Percentiles rank a stretch among this genome's conserved stretches.
Conservation (phyloP, 2,329 filamentous ascomycete species). For the Xylariales sp. region DNA sequence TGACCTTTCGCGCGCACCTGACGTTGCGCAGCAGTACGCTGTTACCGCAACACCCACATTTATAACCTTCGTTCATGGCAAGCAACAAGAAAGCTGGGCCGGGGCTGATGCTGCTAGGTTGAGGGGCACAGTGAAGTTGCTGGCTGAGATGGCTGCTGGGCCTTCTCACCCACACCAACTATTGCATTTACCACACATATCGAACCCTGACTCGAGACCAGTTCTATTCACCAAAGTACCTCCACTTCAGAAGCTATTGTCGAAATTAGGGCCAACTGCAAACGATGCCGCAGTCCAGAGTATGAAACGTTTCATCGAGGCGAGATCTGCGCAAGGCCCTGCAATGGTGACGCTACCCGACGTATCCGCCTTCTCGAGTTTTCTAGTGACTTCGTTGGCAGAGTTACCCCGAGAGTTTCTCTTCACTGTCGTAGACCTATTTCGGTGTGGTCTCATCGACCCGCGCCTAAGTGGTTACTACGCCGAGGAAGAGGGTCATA, state of each 20-base stretch:
- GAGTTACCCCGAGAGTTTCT: slow-evolving; percentile 72
- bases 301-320: slow-evolving; percentile 77
- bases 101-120: slow-evolving; percentile 78
- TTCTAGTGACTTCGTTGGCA: slow-evolving; percentile 66
- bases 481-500: slow-evolving; percentile 76
- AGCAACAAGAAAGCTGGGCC: slow-evolving; percentile 82
- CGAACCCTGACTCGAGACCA: slow-evolving; percentile 71
- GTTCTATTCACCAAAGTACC: slow-evolving; percentile 82
- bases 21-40: slow-evolving; percentile 72
- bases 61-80: slow-evolving; percentile 81
- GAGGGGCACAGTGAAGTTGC: slow-evolving; percentile 75
- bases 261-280: slow-evolving; percentile 74
- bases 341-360: slow-evolving; percentile 78
- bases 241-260: slow-evolving; percentile 82
- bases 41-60: slow-evolving; percentile 89
- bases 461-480: slow-evolving; percentile 83
- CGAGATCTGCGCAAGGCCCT: slow-evolving; percentile 66
- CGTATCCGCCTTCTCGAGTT: slow-evolving; percentile 71
- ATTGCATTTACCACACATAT: slow-evolving; percentile 76
- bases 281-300: slow-evolving; percentile 70
- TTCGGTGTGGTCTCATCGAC: slow-evolving; percentile 82
- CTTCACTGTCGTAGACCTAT: slow-evolving; percentile 87
- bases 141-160: slow-evolving; percentile 77
- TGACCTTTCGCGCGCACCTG: slow-evolving; percentile 76
- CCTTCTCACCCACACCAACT: slow-evolving; percentile 80